Base-by-base conservation (phyloP, 2,329 filamentous ascomycete genomes). In the Fusarium tricinctum region DNA sequence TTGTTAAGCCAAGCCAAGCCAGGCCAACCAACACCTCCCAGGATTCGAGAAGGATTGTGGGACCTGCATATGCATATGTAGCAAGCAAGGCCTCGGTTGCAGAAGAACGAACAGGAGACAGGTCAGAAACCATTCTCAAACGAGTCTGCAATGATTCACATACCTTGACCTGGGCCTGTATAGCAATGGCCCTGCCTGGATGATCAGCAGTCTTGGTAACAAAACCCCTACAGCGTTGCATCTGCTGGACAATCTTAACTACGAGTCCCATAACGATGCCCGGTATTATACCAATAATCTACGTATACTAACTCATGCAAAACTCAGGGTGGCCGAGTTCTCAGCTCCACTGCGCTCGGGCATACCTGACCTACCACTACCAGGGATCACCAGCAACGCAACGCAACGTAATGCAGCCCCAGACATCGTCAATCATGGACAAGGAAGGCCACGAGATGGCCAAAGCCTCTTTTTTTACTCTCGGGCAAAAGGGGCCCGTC, bases 1-100 rank as follows among this genome's bases (percentile, higher is more conserved):
- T 54, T 43, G 30, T 30, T 8, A n/a, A 49, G 30, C 30, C 23
- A n/a, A 49, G 30, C 30, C 26, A 6, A n/a, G 28, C 28, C 28
- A 28, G 28, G 12, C 13, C 30, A 38, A 42, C 32, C 23, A 56
- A 51, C 33, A n/a, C 33, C 9, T 38, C 35, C 35, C 8, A 38
- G 35, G 17, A 9, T 38, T n/a, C 9, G 35, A 38, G 35, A 38
- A 38, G 35, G 35, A 38, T 38, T 38, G 17, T 62, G 58, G 58
- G 58, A 62, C 51, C 58, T 55, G 47, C 42, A 62, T 43, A 62
- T 55, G 47, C 42, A 62, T 43, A 62, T 56, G 57, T 35, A 47
- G 38, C 47, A 40, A 38, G 46, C 22, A 42, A 33, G 57, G 57
- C 48, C 48, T 43, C 3, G 35, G 8, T 49, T 28, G 20, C 8